Conservation (phyloP, 192 early-diverging fungal species). For the Glomus cerebriforme region DNA sequence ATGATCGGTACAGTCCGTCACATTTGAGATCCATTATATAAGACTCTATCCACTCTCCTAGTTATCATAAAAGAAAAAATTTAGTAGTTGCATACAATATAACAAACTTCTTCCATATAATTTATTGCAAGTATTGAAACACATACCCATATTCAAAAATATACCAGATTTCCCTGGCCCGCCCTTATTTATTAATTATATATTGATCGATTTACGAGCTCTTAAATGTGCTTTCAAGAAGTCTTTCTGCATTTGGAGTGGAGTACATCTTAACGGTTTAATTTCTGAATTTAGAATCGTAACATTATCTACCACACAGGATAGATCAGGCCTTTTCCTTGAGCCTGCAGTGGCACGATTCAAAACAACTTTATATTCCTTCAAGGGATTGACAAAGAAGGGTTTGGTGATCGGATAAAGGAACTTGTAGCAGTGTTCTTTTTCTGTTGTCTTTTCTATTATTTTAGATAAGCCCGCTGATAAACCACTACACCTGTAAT, state of each 20-base stretch:
- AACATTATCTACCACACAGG: slow-evolving; percentile 27
- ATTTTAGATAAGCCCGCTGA: slow-evolving; percentile 14
- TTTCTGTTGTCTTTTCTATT: slow-evolving; percentile 35
- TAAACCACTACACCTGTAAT: slow-evolving; percentile 33
- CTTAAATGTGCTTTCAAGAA: slow-evolving; percentile 25
- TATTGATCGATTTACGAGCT: slow-evolving; percentile 30
- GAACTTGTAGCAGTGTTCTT: slow-evolving; percentile 34
- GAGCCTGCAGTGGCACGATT: slow-evolving; percentile 28
- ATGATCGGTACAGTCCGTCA: slow-evolving; percentile 28
- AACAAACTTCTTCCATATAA: slow-evolving; percentile 3
- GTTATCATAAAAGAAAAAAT: slow-evolving; percentile 32
- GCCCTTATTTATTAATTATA: slow-evolving; percentile 22
- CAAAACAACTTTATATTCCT: slow-evolving; percentile 1
- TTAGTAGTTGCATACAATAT: slow-evolving; percentile 9
- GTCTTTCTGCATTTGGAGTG: slow-evolving; percentile 26
- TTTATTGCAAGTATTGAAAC: slow-evolving; percentile 29
- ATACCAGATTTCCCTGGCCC: slow-evolving; percentile 21
- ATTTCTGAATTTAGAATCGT: slow-evolving; percentile 31
- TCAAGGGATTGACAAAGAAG: background rate
- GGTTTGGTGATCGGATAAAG: slow-evolving; percentile 32
- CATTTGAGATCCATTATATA: slow-evolving; percentile 28
- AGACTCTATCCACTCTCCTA: slow-evolving; percentile 27
- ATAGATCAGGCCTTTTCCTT: slow-evolving; percentile 24
- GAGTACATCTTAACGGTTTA: slow-evolving; percentile 26
- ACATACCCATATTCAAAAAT: slow-evolving; percentile 34